Evolutionary conservation across 768 basidiomycete genomes (phyloP).

Genomic region (Harrya chromipes): DNA sequence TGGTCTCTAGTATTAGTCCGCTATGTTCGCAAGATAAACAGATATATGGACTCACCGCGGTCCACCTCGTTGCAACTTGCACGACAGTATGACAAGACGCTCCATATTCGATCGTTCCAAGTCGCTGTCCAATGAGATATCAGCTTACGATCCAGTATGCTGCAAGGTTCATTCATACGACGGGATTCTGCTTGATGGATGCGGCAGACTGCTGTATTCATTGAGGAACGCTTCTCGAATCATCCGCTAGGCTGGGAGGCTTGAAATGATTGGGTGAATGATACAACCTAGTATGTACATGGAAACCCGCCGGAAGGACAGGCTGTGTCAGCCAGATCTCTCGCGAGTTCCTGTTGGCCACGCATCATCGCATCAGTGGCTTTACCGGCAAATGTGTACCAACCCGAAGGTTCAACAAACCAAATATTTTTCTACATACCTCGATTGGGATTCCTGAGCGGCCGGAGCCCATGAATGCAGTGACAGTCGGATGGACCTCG

Average conservation of each 20-base stretch:
- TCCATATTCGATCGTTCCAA: too few species aligned
- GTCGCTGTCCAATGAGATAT: too few species aligned
- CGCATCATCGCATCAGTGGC: background rate
- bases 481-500: slow-evolving; percentile 11
- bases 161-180: slow-evolving; percentile 3
- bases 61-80: slow-evolving; percentile 10
- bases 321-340: background rate
- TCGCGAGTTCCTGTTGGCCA: background rate
- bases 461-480: slow-evolving; percentile 15
- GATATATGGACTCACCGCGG: background rate
- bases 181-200: background rate
- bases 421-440: background rate
- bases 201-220: slow-evolving; percentile 19
- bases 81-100: background rate
- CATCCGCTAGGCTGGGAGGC: too few species aligned
- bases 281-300: background rate
- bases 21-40: background rate
- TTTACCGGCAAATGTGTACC: slow-evolving; percentile 7
- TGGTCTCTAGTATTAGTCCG: background rate
- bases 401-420: slow-evolving; percentile 9
- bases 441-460: slow-evolving; percentile 15
- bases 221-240: background rate
- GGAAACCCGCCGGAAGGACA: background rate
- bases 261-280: background rate
- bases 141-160: too few species aligned